phyloP scores from a whole-genome alignment of 495 filamentous ascomycete genomes.

The Aspergillus bertholletiae region DNA sequence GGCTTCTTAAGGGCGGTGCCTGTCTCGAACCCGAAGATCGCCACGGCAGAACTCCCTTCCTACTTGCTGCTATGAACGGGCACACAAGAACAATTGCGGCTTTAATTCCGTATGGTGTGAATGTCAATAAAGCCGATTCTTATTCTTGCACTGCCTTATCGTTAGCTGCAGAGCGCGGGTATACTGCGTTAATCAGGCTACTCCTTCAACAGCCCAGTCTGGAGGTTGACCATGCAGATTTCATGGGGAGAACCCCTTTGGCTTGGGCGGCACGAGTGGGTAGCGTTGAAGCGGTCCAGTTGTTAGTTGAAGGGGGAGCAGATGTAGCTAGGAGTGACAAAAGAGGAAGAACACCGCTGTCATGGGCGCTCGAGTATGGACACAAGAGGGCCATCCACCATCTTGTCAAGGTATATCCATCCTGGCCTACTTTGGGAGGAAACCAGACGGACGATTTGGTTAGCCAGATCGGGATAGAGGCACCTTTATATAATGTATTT shows the following conservation, averaged over 20 bases:
- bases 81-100: background rate
- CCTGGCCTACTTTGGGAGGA: too few species aligned
- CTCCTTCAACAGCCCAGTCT: background rate
- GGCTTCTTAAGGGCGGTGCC: background rate
- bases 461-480: too few species aligned
- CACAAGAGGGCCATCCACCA: background rate
- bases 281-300: background rate
- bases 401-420: background rate
- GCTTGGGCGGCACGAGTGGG: background rate
- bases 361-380: slow-evolving; percentile 6
- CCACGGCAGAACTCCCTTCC: background rate
- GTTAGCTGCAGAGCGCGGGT: background rate
- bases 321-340: background rate
- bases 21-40: background rate
- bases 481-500: too few species aligned
- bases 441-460: too few species aligned
- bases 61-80: background rate
- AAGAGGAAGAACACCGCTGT: background rate
- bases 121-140: background rate
- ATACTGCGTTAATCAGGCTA: background rate
- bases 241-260: background rate
- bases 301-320: background rate
- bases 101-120: background rate
- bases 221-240: background rate
- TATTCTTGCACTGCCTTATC: background rate